Base-by-base conservation (phyloP, 352 stramenopile species). In the Pythium phragmiticola region DNA sequence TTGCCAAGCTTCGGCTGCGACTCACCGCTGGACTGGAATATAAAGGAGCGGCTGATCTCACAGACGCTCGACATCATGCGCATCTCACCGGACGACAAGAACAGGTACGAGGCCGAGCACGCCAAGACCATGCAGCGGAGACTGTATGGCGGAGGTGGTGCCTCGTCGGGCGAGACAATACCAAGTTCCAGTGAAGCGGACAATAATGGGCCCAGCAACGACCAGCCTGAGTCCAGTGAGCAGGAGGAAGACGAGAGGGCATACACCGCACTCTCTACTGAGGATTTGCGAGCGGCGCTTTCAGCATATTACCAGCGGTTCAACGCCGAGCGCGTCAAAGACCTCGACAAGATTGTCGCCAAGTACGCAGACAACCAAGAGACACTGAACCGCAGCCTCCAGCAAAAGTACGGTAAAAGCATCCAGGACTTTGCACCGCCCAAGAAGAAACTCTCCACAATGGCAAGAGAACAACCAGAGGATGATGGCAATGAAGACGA, bases 1-100 rank as follows among this genome's bases (percentile, higher is more conserved):
- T 56, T 99, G 9, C 93, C 97, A 51, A 94, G 89, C 63, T 98
- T 98, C 76, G 92, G 87, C 3, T 98, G 94, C 50, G 97, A 99
- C 64, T 97, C 91, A 30, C 84, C 87, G 13, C 66, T 99, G 12
- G 97, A 99, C 73, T 89, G 84, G 80, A 87, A 93, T 57, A 95
- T 99, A 69, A 99, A 99, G 70, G 87, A 93, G 60, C 83, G 90
- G 16, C 81, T 99, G 3, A 97, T 99, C 45, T 87, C 81, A 7
- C 89, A 98, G 73, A 93, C 92, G 0, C 88, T 98, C 14, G 83
- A 91, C 58, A 79, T 97, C 28, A 73, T 98, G 53, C 84, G 92
- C 41, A 78, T 96, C 33, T 87, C 77, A 14, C 62, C 77, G 7
- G 72, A 83, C 26, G 93, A 97, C 63, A 92, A 95, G 65, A 72